These are phyloP conservation scores for Bromus sterilis DNA, from an alignment of 176 grass and related monocot genomes.

Conservation along the genomic window DNA sequence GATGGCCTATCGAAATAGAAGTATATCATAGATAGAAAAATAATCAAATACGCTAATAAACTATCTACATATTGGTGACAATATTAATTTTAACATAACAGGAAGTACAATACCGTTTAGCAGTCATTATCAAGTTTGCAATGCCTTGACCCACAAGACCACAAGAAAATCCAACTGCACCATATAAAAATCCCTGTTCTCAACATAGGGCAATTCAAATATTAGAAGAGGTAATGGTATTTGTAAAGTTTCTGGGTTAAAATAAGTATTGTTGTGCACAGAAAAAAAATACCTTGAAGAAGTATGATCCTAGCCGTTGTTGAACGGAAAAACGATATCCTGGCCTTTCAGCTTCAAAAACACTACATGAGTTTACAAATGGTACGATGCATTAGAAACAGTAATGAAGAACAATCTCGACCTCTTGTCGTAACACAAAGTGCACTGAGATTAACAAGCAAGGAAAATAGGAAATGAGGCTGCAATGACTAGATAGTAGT, in stretches of 20 bases:
- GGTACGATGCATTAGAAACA: not conserved
- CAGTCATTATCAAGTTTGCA: slow-evolving; percentile 98
- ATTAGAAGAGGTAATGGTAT: not conserved
- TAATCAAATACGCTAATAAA: not conserved
- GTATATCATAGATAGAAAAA: not conserved
- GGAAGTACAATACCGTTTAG: slow-evolving; percentile 50
- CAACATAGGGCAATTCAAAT: not conserved
- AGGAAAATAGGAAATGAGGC: not conserved
- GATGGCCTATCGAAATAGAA: not conserved
- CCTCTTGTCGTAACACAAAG: not conserved
- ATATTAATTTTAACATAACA: not conserved
- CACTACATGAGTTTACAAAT: slow-evolving; percentile 41
- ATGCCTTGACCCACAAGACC: slow-evolving; percentile 90
- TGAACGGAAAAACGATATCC: slow-evolving; percentile 76
- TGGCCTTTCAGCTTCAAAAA: slow-evolving; percentile 96
- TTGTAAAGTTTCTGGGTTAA: not conserved
- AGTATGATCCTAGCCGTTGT: slow-evolving; percentile 81
- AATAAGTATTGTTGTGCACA: not conserved
- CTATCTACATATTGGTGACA: not conserved
- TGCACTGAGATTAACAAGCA: not conserved
- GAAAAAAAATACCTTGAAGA: slow-evolving; percentile 68
- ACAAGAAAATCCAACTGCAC: slow-evolving; percentile 78
- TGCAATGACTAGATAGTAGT: not conserved
- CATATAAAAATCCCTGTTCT: slow-evolving; percentile 78
- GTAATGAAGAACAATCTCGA: not conserved